phyloP scores from a whole-genome alignment of 257 asterid genomes.

The Galeopsis tetrahit region DNA sequence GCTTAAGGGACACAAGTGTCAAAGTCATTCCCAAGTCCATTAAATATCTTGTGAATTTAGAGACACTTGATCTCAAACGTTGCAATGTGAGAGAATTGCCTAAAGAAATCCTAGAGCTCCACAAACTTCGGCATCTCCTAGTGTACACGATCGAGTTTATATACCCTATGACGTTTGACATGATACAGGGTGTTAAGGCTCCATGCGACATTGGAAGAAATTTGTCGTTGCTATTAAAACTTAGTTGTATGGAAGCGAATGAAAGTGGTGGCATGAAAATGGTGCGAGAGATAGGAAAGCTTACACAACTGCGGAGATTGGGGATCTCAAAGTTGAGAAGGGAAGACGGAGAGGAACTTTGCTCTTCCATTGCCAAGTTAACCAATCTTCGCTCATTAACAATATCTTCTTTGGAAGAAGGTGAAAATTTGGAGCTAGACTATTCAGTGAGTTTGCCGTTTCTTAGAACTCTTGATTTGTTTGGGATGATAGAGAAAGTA shows the following conservation, averaged over 20 bases:
- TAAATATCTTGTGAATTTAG: constrained; percentile 1
- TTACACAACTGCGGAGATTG: background rate
- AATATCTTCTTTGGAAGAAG: background rate
- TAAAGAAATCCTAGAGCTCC: constrained; percentile 5
- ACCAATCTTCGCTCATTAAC: background rate
- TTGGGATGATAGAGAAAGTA: constrained; percentile 21
- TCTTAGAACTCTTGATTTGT: background rate
- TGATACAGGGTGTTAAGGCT: background rate
- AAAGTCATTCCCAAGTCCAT: too few species aligned
- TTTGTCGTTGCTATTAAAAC: constrained; percentile 4
- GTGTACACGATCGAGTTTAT: background rate
- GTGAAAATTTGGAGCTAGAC: constrained; percentile 30
- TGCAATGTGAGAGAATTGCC: background rate
- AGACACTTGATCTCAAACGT: constrained; percentile 18
- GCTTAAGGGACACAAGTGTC: too few species aligned
- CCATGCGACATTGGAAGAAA: constrained; percentile 25
- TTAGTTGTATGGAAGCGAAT: constrained; percentile 19
- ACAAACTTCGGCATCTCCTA: constrained; percentile 23
- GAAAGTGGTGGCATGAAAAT: background rate
- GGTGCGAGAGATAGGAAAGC: constrained; percentile 39
- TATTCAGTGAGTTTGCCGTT: constrained; percentile 1
- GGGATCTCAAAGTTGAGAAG: constrained; percentile 22
- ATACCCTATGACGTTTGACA: background rate
- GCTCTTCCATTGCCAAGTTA: constrained; percentile 36
- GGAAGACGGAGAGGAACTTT: constrained; percentile 42